Conservation (phyloP, 345 rosid species). For the Pistacia vera region DNA sequence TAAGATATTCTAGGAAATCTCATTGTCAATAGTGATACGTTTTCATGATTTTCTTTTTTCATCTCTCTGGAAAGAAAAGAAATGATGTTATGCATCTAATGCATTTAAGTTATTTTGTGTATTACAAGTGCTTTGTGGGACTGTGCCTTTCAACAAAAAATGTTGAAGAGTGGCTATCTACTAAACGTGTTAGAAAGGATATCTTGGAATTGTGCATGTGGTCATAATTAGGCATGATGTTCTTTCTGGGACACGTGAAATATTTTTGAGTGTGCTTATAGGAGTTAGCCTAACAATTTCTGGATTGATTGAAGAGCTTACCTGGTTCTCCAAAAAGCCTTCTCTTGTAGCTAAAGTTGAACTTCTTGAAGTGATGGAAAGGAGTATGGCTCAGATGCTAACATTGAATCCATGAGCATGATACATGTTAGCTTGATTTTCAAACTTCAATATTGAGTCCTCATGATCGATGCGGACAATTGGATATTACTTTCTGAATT, state of each 20-base stretch:
- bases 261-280: too few relatives aligned
- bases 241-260: too few relatives aligned
- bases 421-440: not conserved
- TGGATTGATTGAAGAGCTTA: too few relatives aligned
- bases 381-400: not conserved
- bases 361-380: not conserved
- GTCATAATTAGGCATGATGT: not conserved
- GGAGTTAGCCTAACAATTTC: too few relatives aligned
- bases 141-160: not conserved
- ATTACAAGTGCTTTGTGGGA: not conserved
- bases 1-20: conserved; percentile 26
- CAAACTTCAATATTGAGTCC: not conserved
- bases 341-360: not conserved
- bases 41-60: not conserved
- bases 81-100: not conserved
- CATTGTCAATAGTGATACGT: not conserved
- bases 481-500: not conserved
- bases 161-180: not conserved
- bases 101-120: not conserved
- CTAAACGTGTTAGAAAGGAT: not conserved
- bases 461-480: not conserved
- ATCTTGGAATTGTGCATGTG: not conserved
- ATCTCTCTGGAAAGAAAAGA: not conserved
- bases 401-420: not conserved
- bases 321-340: too few relatives aligned